phyloP scores from a whole-genome alignment of 2,329 filamentous ascomycete species.

The Paraconiothyrium brasiliense region DNA sequence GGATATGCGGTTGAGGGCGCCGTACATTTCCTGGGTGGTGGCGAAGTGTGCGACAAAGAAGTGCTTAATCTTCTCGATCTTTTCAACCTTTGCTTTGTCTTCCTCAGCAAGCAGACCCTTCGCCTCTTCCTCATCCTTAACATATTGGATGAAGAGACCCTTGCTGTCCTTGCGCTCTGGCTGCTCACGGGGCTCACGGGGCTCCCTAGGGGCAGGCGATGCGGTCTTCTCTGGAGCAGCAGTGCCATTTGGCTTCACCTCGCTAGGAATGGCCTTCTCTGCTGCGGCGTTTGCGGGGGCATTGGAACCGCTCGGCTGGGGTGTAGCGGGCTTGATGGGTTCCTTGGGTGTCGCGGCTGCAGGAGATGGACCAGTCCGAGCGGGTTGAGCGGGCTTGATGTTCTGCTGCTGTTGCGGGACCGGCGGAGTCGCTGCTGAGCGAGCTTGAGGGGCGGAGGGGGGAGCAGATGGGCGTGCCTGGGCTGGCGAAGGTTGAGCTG shows the following conservation, averaged over 20 bases:
- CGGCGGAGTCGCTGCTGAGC: slow-evolving; percentile 47
- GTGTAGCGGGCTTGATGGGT: slow-evolving; percentile 60
- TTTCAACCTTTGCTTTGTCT: slow-evolving; percentile 80
- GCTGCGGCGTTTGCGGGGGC: slow-evolving; percentile 46
- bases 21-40: slow-evolving; percentile 79
- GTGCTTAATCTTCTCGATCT: slow-evolving; percentile 73
- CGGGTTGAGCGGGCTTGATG: slow-evolving; percentile 50
- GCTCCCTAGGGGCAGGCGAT: slow-evolving; percentile 60
- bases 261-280: slow-evolving; percentile 53
- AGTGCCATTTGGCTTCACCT: slow-evolving; percentile 62
- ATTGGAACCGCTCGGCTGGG: slow-evolving; percentile 53
- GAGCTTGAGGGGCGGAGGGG: slow-evolving; percentile 43
- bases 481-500: slow-evolving; percentile 48
- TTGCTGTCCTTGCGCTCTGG: slow-evolving; percentile 71
- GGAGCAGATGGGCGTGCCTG: slow-evolving; percentile 42
- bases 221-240: slow-evolving; percentile 51
- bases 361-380: slow-evolving; percentile 53
- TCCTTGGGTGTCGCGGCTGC: slow-evolving; percentile 55
- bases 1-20: slow-evolving; percentile 77
- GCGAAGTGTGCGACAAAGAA: slow-evolving; percentile 90
- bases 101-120: slow-evolving; percentile 84
- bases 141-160: slow-evolving; percentile 89
- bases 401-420: slow-evolving; percentile 48
- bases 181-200: slow-evolving; percentile 64
- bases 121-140: slow-evolving; percentile 83